phyloP scores from a whole-genome alignment of 139 green algal species.

The Chlorella vulgaris region DNA sequence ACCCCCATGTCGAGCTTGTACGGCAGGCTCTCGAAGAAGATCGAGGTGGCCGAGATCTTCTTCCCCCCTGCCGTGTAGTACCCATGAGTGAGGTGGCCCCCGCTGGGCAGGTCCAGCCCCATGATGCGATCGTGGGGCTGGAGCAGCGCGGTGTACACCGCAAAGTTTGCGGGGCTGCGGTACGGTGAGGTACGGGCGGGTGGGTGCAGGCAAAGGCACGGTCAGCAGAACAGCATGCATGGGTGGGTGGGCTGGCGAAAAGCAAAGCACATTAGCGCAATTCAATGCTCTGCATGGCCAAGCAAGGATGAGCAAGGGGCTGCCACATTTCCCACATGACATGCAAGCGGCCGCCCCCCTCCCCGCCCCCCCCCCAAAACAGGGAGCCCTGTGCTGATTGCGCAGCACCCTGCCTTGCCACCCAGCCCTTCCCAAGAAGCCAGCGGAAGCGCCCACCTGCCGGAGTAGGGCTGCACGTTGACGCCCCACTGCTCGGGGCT shows the following conservation, averaged over 20 bases:
- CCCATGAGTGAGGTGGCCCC: constrained; percentile 89
- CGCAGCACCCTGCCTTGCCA: no score
- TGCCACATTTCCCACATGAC: no score
- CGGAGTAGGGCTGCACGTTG: constrained; percentile 91
- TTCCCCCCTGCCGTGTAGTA: constrained; percentile 90
- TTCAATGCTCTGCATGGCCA: no score
- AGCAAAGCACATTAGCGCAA: no score
- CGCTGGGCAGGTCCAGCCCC: constrained; percentile 85
- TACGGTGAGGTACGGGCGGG: background rate
- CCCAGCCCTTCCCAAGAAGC: no score
- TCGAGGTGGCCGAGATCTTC: constrained; percentile 87
- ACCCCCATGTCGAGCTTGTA: constrained; percentile 92
- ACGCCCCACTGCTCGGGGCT: constrained; percentile 75
- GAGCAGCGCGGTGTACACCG: constrained; percentile 88
- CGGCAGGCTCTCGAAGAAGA: constrained; percentile 89
- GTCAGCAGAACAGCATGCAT: background rate
- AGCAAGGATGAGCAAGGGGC: no score
- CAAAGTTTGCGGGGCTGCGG: constrained; percentile 93
- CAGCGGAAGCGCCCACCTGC: constrained; percentile 36
- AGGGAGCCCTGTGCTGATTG: no score
- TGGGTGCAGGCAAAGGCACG: background rate
- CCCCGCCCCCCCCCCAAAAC: no score
- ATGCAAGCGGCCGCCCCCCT: no score
- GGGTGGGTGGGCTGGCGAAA: background rate
- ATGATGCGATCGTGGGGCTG: constrained; percentile 88